Evolutionary conservation across 305 asterid species (phyloP), one percentile per base, ranked within the genome.

Genomic region (Euphrasia arctica): DNA sequence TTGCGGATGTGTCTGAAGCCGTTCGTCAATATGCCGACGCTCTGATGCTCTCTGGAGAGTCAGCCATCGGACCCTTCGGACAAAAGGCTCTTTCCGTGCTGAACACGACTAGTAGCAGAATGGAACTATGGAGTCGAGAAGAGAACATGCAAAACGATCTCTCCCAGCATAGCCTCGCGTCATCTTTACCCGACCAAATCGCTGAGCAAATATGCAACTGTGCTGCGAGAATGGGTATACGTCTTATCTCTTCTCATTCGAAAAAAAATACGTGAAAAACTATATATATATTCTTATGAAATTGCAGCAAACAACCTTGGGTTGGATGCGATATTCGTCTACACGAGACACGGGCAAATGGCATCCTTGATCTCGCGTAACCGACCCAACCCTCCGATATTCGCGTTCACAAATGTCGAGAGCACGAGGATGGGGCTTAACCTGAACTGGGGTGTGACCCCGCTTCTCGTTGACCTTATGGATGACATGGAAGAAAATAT

Each of bases 1-100:
- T 90, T 72, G 97, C 97, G 57, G 95, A 90, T 83, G 80, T 87
- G 67, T 90, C 97, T 66, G 97, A 90, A 76, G 95, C 87, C 1
- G 95, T 87, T 3, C 78, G 95, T 15, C 97, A 87, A 74, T 83
- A 82, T 63, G 95, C 95, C 51, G 97, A 90, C 79, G 97, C 95
- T 9, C 43, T 90, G 68, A 90, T 90, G 97, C 85, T 90, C 48
- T 90, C 92, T 6, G 97, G 97, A 54, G 97, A 90, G 74, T 87
- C 97, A 15, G 97, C 97, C 2, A 82, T 90, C 15, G 95, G 95
- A 55, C 84, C 87, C 0, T 81, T 64, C 7, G 90, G 89, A 0
- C 80, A 80, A 72, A 90, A 90, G 70, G 95, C 95, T 60, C 85
- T 87, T 34, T 76, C 83, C 42, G 95, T 90, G 58, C 64, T 90